Evolutionary conservation across 2,329 filamentous ascomycete species (phyloP), one percentile per base, ranked within the genome.

Genomic region (Paracoccidioides lutzii): DNA sequence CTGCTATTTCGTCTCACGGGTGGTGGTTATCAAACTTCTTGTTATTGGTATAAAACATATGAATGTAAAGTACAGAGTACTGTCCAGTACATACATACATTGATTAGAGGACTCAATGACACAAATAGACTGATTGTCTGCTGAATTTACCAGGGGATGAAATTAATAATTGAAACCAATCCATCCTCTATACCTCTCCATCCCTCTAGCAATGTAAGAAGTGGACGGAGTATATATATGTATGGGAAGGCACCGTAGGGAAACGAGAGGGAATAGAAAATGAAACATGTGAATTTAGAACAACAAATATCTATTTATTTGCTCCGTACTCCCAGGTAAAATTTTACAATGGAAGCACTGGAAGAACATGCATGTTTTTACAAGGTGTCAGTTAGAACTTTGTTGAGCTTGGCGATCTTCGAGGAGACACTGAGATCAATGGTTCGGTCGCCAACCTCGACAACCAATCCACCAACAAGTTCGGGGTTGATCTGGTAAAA

Each of bases 341-440:
- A 32, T 35, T 38, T 52, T 22, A 52, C 38, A 52, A n/a, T 35
- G 22, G 35, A 28, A 42, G 22, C 33, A 42, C 2, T 22, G 22
- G 22, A 22, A 22, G 22, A 22, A 22, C 22, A 22, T 22, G 22
- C 9, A 43, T 52, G 15, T 33, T 33, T 90, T 88, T 95, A 98
- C 87, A 98, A 80, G 75, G 86, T 81, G 77, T 98, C 93, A 66
- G 82, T 90, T 71, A 98, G 87, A 73, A 95, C 85, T 86, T 97
- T 98, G 88, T 98, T 98, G 83, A 98, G 88, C 84, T 90, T 95
- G 73, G 88, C 82, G 75, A 98, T 86, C 82, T 91, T 94, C 73
- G 87, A 80, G 52, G 91, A 91, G 69, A 98, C 90, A 76, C 87
- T 93, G 66, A 96, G 86, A 77, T 98, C 93, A 71, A 98, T 95